Base-by-base conservation (phyloP, 2,329 filamentous ascomycete genomes). In the Xylariaceae sp. region DNA sequence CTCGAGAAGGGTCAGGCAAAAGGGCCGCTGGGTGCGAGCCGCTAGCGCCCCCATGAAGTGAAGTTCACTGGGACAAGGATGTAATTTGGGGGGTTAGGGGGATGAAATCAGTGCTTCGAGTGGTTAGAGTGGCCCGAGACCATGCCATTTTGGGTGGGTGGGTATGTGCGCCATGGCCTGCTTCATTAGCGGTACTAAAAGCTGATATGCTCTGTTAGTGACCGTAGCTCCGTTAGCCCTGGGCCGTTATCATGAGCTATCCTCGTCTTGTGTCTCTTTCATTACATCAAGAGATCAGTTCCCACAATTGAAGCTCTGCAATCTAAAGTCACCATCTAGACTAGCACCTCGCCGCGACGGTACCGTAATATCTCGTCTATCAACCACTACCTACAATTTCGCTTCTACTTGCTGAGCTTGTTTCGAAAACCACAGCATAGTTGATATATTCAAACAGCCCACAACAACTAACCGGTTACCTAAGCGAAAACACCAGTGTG, bases 1-100 rank as follows among this genome's bases (percentile, higher is more conserved):
- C 58, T 60, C 55, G 58, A 58, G 55, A 41, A 58, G 56, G n/a
- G 56, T 53, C 53, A 53, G 53, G 55, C 39, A 55, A 60, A 58
- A 53, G 48, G 55, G 51, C 51, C 46, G 57, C 55, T 53, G 48
- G 53, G 50, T 45, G 49, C 48, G 41, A 48, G 53, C 54, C 57
- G 54, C 55, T 59, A 59, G 58, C 55, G 52, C 58, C 51, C 52
- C 55, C 53, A 54, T 57, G 53, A 59, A 53, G 50, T 43, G 50
- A 37, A 27, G 50, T 43, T 39, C 45, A 44, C 47, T 46, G 53
- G 47, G 42, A 46, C 30, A 29, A 26, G 40, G 46, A 50, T 57
- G 29, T 57, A 53, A 54, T 59, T 57, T 47, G 50, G 57, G 40
- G 37, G 27, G 39, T 50, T 53, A 55, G 55, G 57, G 57, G 51